Base-by-base conservation (phyloP, 768 basidiomycete species). In the Cystobasidium onofrii region DNA sequence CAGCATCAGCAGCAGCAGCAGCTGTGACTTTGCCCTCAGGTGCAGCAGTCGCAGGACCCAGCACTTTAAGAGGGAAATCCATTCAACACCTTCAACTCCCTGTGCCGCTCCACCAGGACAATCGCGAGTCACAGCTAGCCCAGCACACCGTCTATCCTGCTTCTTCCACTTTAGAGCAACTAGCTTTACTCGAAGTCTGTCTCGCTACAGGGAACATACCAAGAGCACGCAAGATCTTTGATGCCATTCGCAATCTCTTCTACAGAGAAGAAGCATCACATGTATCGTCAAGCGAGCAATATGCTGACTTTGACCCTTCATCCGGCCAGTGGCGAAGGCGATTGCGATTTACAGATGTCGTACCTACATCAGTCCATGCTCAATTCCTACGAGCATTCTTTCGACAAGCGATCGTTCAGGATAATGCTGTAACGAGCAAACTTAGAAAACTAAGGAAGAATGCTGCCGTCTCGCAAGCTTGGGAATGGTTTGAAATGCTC, bases 131-230 rank as follows among this genome's bases (percentile, higher is more conserved):
- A 17, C 15, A 12, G 1, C 57, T 72, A 10, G n/a, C 71, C 3
- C 57, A 74, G 62, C 41, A 41, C 46, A 34, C 64, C 36, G 23
- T 15, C 81, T 90, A 87, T 80, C 84, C 85, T 3, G 86, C 90
- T 79, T 86, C 90, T 0, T 80, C 82, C 0, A 86, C 88, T 0
- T 86, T 87, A 55, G 90, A 92, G 80, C 83, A 86, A 69, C 80
- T 90, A 13, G 87, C 89, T 0, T 85, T 94, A 75, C 89, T 94
- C 81, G 88, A 90, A 77, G 90, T 91, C 2, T 94, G 92, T 79
- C 81, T 94, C 15, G 85, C 88, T 80, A 86, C 89, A 1, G 87
- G 88, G 80, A 90, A 92, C 79, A 87, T 92, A 0, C 83, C 85
- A 0, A 88, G 92, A 4, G 92, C 92, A 7, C 86, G 86, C 75